Evolutionary conservation across 2,329 filamentous ascomycete genomes (phyloP).

Genomic region (Pyrenochaeta sp.): DNA sequence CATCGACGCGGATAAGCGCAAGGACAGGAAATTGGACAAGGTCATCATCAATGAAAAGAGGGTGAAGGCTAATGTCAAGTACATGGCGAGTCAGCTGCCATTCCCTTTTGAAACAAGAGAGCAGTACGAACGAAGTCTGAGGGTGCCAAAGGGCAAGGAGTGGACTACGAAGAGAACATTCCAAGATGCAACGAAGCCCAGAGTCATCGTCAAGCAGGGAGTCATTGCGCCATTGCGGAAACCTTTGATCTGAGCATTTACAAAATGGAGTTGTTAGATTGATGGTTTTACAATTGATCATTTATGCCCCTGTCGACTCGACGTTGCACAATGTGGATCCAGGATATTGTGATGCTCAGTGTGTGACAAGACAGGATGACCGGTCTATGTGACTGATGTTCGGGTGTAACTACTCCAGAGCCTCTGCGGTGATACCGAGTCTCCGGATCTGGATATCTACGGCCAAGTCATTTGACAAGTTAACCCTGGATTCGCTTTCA

Average conservation of each 20-base stretch:
- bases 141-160: conserved; percentile 88
- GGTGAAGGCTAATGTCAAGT: conserved; percentile 89
- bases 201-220: conserved; percentile 89
- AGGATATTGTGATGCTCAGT: too few relatives aligned
- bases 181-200: conserved; percentile 87
- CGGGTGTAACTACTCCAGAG: too few relatives aligned
- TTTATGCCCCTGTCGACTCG: too few relatives aligned
- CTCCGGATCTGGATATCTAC: too few relatives aligned
- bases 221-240: conserved; percentile 90
- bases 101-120: conserved; percentile 86
- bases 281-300: background rate
- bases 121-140: conserved; percentile 89
- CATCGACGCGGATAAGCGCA: conserved; percentile 76
- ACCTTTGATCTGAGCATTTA: conserved; percentile 60
- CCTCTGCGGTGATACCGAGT: too few relatives aligned
- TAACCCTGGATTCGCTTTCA: too few relatives aligned
- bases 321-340: too few relatives aligned
- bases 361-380: too few relatives aligned
- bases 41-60: conserved; percentile 95
- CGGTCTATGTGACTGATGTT: too few relatives aligned
- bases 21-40: conserved; percentile 80
- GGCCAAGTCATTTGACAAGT: too few relatives aligned
- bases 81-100: conserved; percentile 82
- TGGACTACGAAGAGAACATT: conserved; percentile 97
- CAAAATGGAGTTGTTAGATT: background rate